Conservation (phyloP, 129 eudicot genomes). For the Sambucus nigra region DNA sequence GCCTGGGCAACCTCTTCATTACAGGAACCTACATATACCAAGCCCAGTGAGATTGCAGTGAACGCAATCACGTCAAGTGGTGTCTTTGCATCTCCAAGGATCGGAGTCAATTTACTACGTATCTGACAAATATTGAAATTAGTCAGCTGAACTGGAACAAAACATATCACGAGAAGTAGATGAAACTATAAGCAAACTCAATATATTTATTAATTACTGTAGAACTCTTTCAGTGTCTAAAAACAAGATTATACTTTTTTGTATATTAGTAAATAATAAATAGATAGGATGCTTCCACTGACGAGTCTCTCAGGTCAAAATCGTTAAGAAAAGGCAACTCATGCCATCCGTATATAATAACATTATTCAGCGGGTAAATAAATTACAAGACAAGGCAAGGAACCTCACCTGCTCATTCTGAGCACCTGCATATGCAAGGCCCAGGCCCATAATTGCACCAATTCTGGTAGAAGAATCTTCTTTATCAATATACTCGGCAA, state of each 20-base stretch:
- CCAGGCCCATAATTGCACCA: conserved; percentile 96
- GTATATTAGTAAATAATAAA: not conserved
- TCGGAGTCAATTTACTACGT: conserved; percentile 53
- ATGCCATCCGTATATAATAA: not conserved
- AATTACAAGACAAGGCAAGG: not conserved
- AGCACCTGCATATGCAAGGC: conserved; percentile 87
- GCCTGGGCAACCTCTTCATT: conserved; percentile 95
- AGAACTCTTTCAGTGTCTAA: too few relatives aligned
- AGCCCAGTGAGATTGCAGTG: conserved; percentile 76
- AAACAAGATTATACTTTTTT: not conserved
- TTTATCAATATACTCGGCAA: conserved; percentile 76
- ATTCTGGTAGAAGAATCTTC: conserved; percentile 84
- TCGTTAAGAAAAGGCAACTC: not conserved
- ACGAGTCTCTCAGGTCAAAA: too few relatives aligned
- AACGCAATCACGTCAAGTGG: conserved; percentile 89
- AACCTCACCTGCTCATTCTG: conserved; percentile 66
- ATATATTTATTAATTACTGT: too few relatives aligned
- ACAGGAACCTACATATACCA: conserved; percentile 94
- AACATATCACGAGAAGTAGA: not conserved
- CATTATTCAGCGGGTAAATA: not conserved
- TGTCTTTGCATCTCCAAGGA: conserved; percentile 73
- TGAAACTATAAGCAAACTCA: not conserved
- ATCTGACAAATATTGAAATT: conserved; percentile 35
- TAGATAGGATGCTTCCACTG: not conserved
- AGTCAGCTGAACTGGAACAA: not conserved